phyloP scores from a whole-genome alignment of 2,329 filamentous ascomycete species.

The Geosmithia morbida region DNA sequence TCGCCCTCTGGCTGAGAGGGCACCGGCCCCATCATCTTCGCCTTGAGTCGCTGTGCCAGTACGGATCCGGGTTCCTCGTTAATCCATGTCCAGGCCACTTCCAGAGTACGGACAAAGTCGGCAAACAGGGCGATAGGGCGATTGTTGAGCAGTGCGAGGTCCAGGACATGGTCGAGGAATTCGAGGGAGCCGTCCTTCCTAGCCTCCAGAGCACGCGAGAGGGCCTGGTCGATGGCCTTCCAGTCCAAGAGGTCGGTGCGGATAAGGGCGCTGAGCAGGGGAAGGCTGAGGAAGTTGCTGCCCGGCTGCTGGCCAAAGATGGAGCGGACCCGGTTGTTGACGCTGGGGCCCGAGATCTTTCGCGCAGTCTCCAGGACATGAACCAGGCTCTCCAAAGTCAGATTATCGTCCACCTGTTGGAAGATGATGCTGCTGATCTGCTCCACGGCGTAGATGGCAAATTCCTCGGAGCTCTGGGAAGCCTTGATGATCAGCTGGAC shows the following conservation, averaged over 20 bases:
- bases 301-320: conserved; percentile 43
- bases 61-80: conserved; percentile 52
- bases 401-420: conserved; percentile 34
- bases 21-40: conserved; percentile 34
- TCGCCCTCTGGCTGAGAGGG: conserved; percentile 24
- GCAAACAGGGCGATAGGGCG: conserved; percentile 66
- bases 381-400: conserved; percentile 46
- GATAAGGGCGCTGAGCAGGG: conserved; percentile 41
- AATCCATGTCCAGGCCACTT: conserved; percentile 72
- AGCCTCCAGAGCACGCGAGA: conserved; percentile 57
- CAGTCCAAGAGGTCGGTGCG: conserved; percentile 48
- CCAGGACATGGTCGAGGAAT: conserved; percentile 67
- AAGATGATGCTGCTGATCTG: conserved; percentile 45
- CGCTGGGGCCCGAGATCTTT: conserved; percentile 39
- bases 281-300: conserved; percentile 39
- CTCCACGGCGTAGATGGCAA: conserved; percentile 43
- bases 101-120: conserved; percentile 73
- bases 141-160: conserved; percentile 65
- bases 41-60: conserved; percentile 56
- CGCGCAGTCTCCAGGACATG: conserved; percentile 46
- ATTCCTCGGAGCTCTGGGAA: conserved; percentile 45
- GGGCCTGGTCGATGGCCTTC: conserved; percentile 52
- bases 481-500: conserved; percentile 49
- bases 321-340: conserved; percentile 39
- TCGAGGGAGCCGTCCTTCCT: conserved; percentile 60